Percentiles rank a stretch among this genome's conserved stretches.
These are phyloP conservation scores for Colletotrichum spaethianum DNA, from an alignment of 2,329 filamentous ascomycete genomes.

Conservation along the genomic window DNA sequence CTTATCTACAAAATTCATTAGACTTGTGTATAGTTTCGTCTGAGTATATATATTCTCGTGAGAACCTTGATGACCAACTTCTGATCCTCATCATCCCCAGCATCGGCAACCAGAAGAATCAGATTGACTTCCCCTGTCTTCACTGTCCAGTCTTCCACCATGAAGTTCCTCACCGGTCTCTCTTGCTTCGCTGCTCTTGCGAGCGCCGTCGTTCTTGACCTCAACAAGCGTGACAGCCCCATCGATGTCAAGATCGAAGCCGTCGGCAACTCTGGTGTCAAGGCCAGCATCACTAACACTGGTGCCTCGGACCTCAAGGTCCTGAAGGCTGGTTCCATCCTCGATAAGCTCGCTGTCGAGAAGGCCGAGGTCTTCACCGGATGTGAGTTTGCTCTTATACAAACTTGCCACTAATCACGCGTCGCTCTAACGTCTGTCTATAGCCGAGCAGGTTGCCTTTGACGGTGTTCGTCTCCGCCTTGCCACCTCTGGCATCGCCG, in stretches of 20 bases:
- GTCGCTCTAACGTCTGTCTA: conserved; percentile 17
- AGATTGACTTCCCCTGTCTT: neutral
- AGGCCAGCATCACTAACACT: conserved; percentile 68
- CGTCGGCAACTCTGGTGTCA: conserved; percentile 66
- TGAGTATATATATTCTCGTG: conserved; percentile 20
- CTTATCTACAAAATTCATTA: neutral
- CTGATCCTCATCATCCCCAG: conserved; percentile 20
- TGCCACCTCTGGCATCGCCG: conserved; percentile 58
- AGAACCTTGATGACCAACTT: conserved; percentile 13
- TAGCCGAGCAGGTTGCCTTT: conserved; percentile 62
- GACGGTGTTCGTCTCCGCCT: conserved; percentile 68
- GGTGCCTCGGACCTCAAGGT: conserved; percentile 64
- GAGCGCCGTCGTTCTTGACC: conserved; percentile 52
- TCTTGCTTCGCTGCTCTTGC: conserved; percentile 54
- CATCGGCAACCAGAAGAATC: conserved; percentile 7
- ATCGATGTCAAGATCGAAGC: conserved; percentile 62
- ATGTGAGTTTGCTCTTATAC: conserved; percentile 52
- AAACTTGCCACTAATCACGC: neutral
- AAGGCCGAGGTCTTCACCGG: conserved; percentile 66
- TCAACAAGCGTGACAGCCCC: conserved; percentile 56
- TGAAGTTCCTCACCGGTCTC: conserved; percentile 57
- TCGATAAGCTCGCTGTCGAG: conserved; percentile 67
- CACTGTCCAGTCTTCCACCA: conserved; percentile 43
- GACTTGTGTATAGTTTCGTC: neutral
- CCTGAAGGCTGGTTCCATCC: conserved; percentile 67